phyloP scores from a whole-genome alignment of 2,329 filamentous ascomycete species.

The Fusarium mexicanum region DNA sequence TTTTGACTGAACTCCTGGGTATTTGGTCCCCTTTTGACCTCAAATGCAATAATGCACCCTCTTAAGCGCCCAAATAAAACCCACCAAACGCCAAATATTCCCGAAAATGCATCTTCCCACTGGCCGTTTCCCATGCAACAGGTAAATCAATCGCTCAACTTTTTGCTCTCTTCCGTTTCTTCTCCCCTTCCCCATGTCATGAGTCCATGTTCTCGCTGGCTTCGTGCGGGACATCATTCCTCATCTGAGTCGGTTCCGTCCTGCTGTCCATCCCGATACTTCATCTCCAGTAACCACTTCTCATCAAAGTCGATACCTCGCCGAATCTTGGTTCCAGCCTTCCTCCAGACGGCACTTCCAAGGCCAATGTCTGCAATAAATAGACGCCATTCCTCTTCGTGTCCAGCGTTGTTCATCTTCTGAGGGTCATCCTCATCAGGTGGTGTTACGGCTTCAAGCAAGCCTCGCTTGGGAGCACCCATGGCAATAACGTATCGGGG shows the following conservation, averaged over 20 bases:
- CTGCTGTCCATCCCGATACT: constrained; percentile 53
- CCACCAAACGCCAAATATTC: constrained; percentile 29
- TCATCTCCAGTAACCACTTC: constrained; percentile 83
- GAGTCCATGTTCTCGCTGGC: background rate
- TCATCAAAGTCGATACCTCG: constrained; percentile 89
- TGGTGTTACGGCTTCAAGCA: constrained; percentile 78
- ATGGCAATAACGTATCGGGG: constrained; percentile 86
- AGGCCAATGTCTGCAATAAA: constrained; percentile 90
- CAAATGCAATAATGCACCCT: constrained; percentile 30
- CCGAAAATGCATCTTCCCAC: constrained; percentile 20
- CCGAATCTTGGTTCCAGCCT: constrained; percentile 81
- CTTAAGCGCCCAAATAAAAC: constrained; percentile 20
- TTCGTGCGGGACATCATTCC: constrained; percentile 3
- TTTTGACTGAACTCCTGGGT: constrained; percentile 39
- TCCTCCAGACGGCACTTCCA: constrained; percentile 83
- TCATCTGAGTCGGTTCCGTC: constrained; percentile 43
- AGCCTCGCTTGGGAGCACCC: constrained; percentile 85
- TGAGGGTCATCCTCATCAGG: constrained; percentile 51
- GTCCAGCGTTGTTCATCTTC: constrained; percentile 43
- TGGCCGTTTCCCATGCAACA: constrained; percentile 19
- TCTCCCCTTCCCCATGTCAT: background rate
- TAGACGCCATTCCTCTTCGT: constrained; percentile 77
- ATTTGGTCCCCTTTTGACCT: constrained; percentile 39
- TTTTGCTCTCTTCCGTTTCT: constrained; percentile 8
- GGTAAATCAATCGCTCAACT: constrained; percentile 35